Percentiles rank a stretch among this genome's conserved stretches.
Evolutionary conservation across 805 yeast species (phyloP).

Genomic region (Candida schatavii): DNA sequence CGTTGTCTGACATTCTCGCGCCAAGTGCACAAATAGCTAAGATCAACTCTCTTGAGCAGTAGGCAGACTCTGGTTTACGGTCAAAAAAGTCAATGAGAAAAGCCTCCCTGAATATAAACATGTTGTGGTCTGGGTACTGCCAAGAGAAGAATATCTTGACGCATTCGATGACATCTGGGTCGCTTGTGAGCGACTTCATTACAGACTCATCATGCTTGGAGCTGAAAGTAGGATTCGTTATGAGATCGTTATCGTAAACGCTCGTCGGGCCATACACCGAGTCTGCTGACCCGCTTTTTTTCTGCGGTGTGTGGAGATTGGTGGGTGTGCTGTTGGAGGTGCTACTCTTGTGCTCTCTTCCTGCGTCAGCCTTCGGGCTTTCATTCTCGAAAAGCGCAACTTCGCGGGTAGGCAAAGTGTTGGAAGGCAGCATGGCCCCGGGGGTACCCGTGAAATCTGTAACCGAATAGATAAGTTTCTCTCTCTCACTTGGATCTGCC

Average conservation of each 20-base stretch:
- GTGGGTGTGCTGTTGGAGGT: neutral
- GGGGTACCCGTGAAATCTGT: conserved; percentile 11
- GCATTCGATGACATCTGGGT: conserved; percentile 34
- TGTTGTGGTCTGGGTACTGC: conserved; percentile 63
- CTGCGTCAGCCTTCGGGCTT: neutral
- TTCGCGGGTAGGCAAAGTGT: neutral
- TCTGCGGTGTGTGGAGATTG: conserved; percentile 11
- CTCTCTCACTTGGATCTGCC: conserved; percentile 7
- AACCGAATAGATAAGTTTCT: conserved; percentile 19
- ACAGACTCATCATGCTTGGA: conserved; percentile 8
- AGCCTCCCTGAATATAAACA: conserved; percentile 63
- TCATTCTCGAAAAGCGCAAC: neutral
- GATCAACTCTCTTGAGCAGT: conserved; percentile 54
- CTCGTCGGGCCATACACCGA: conserved; percentile 47
- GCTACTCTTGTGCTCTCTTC: neutral
- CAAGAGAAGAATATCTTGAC: conserved; percentile 53
- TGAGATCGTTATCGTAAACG: conserved; percentile 36
- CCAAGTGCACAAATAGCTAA: conserved; percentile 61
- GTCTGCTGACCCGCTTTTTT: conserved; percentile 18
- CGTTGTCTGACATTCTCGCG: conserved; percentile 46
- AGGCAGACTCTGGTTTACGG: conserved; percentile 48
- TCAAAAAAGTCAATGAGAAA: conserved; percentile 59
- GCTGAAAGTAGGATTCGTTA: conserved; percentile 12
- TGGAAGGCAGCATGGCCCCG: neutral
- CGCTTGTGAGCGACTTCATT: conserved; percentile 30